Conservation (phyloP, 805 yeast genomes). For the Huiozyma sinensis region DNA sequence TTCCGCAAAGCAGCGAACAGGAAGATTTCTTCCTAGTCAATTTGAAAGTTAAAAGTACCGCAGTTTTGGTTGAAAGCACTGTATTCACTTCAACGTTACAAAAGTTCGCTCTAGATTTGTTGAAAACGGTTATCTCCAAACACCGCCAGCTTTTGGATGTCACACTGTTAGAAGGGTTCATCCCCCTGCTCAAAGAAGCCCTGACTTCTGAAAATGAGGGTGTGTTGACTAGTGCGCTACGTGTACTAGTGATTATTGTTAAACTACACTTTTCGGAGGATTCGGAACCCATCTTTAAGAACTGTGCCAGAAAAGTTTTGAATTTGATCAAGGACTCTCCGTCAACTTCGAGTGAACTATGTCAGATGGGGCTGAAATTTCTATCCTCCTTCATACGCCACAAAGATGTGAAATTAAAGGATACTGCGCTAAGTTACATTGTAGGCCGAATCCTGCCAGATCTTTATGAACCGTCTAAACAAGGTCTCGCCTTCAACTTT, state of each 20-base stretch:
- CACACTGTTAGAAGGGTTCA: constrained; percentile 55
- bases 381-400: constrained; percentile 64
- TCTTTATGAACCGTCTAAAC: constrained; percentile 78
- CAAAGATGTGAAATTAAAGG: constrained; percentile 55
- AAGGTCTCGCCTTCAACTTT: constrained; percentile 80
- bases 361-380: constrained; percentile 69
- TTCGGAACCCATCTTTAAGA: constrained; percentile 37
- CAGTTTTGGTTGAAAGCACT: constrained; percentile 45
- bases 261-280: constrained; percentile 51
- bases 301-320: constrained; percentile 50
- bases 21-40: constrained; percentile 69
- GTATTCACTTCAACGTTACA: constrained; percentile 53
- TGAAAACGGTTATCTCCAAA: constrained; percentile 59
- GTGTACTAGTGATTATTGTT: constrained; percentile 48
- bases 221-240: constrained; percentile 58
- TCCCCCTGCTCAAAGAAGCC: constrained; percentile 58
- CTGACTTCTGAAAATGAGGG: constrained; percentile 63
- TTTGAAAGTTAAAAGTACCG: constrained; percentile 47
- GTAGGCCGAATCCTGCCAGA: constrained; percentile 72
- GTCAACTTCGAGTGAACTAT: constrained; percentile 62
- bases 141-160: constrained; percentile 50
- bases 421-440: constrained; percentile 61
- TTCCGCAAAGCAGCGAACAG: constrained; percentile 29
- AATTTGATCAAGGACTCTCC: constrained; percentile 66
- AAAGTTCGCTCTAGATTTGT: constrained; percentile 63